Conservation (phyloP, 1,284 basidiomycete genomes). For the Cryptococcus sp. region DNA sequence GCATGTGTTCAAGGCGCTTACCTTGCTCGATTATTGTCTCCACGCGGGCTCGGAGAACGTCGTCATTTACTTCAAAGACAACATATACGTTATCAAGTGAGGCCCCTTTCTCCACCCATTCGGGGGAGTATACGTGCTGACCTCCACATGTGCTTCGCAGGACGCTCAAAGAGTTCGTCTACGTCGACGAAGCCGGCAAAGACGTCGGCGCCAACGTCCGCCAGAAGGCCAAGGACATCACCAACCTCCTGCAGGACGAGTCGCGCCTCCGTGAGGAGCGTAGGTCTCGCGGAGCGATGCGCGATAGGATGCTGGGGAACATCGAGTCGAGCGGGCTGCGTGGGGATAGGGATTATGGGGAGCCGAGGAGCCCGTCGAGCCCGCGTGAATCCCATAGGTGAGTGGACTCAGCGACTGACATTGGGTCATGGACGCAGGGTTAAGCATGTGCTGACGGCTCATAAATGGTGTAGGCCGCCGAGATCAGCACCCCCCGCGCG, state of each 20-base stretch:
- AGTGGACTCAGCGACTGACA: neutral
- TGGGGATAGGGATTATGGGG: slow-evolving; percentile 53
- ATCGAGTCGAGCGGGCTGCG: slow-evolving; percentile 48
- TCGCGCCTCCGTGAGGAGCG: slow-evolving; percentile 80
- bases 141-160: slow-evolving; percentile 13
- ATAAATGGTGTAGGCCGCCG: neutral
- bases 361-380: slow-evolving; percentile 23
- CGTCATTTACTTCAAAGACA: slow-evolving; percentile 97
- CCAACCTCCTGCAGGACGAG: slow-evolving; percentile 90
- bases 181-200: slow-evolving; percentile 89
- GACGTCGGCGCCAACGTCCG: slow-evolving; percentile 98
- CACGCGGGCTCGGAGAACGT: slow-evolving; percentile 98
- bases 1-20: slow-evolving; percentile 98
- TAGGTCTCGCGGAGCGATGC: slow-evolving; percentile 77
- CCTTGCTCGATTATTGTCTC: slow-evolving; percentile 92
- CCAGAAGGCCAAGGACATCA: slow-evolving; percentile 99
- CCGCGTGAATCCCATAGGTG: slow-evolving; percentile 8
- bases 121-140: neutral
- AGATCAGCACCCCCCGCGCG: slow-evolving; percentile 14
- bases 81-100: slow-evolving; percentile 91
- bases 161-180: slow-evolving; percentile 98
- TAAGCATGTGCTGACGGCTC: too few relatives aligned
- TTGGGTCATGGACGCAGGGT: neutral
- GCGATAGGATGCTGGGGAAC: slow-evolving; percentile 83
- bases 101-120: slow-evolving; percentile 6